phyloP scores from a whole-genome alignment of 2,329 filamentous ascomycete species.

The Xenoacremonium recifei region DNA sequence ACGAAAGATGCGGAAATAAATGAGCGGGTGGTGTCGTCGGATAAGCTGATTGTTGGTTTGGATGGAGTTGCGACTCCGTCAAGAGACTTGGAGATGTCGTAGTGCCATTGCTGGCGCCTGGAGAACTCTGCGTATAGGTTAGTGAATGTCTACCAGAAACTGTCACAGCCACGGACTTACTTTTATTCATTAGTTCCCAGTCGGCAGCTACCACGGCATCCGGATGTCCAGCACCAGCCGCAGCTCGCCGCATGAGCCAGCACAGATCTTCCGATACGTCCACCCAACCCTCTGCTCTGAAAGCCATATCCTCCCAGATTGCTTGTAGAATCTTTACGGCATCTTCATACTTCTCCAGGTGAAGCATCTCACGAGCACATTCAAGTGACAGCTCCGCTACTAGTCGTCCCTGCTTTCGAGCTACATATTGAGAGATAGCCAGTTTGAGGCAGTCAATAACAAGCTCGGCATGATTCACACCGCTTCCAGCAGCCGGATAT shows the following conservation, averaged over 20 bases:
- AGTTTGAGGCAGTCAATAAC: slow-evolving; percentile 52
- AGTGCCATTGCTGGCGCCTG: slow-evolving; percentile 56
- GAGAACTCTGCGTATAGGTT: slow-evolving; percentile 45
- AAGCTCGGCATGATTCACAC: slow-evolving; percentile 54
- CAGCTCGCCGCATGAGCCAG: slow-evolving; percentile 60
- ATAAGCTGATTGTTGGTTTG: slow-evolving; percentile 50
- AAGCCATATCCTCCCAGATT: slow-evolving; percentile 57
- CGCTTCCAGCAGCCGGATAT: slow-evolving; percentile 48
- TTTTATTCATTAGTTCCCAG: slow-evolving; percentile 61
- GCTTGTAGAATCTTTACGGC: slow-evolving; percentile 54
- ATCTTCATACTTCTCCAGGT: slow-evolving; percentile 50
- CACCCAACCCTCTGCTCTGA: slow-evolving; percentile 59
- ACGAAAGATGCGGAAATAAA: slow-evolving; percentile 56
- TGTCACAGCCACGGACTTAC: slow-evolving; percentile 37
- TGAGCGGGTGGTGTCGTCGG: slow-evolving; percentile 50
- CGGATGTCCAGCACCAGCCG: slow-evolving; percentile 49
- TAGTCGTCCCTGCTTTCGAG: slow-evolving; percentile 51
- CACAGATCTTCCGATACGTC: slow-evolving; percentile 58
- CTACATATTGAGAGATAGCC: slow-evolving; percentile 53
- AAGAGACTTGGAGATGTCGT: slow-evolving; percentile 58
- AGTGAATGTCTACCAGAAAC: slow-evolving; percentile 4
- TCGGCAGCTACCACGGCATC: slow-evolving; percentile 60
- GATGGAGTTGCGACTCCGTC: slow-evolving; percentile 44
- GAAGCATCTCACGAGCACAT: slow-evolving; percentile 54
- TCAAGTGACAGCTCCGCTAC: slow-evolving; percentile 58